Base-by-base conservation (phyloP, 2,329 filamentous ascomycete genomes). In the Cladophialophora carrionii region DNA sequence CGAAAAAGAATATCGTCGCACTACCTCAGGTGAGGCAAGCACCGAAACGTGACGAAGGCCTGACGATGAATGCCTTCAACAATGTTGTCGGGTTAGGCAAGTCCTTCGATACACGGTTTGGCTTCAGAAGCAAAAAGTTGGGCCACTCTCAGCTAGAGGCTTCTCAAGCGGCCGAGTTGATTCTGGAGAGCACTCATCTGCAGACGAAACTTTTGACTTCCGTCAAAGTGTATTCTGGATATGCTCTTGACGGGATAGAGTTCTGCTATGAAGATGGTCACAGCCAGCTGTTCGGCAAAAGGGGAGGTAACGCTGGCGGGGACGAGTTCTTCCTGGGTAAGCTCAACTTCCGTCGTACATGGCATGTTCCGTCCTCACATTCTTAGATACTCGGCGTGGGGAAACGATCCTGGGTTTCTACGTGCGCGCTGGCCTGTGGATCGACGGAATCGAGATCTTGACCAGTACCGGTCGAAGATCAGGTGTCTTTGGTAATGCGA, bases 221-320 rank as follows among this genome's bases (percentile, higher is more conserved):
- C 4, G 84, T 97, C 63, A 85, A 87, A 65, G 83, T 96, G 14
- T 96, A 92, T 73, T 88, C 92, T 72, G 92, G 90, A 1, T 81
- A 83, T 64, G 89, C 89, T 3, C 74, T 98, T 12, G 90, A 96
- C 75, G 95, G 95, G 0, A 77, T 99, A 22, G 94, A 98, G 76
- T 98, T 99, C 77, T 83, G 90, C 65, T 98, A 96, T 74, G 94
- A 98, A 73, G 92, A 98, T 76, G 84, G 86, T 17, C 89, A 90
- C 0, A 89, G 83, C 61, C 92, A 97, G 74, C 77, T 97, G 3
- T 96, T 99, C 80, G 95, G 95, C 48, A 93, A 91, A 73, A 83
- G 85, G 61, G 90, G 89, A 12, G 90, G 89, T 7, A 88, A 88
- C 68, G 78, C 84, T 26, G 87, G 87, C 2, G 88, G 89, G 1